phyloP scores from a whole-genome alignment of 2,329 filamentous ascomycete species.

The Fusarium protoensiforme region DNA sequence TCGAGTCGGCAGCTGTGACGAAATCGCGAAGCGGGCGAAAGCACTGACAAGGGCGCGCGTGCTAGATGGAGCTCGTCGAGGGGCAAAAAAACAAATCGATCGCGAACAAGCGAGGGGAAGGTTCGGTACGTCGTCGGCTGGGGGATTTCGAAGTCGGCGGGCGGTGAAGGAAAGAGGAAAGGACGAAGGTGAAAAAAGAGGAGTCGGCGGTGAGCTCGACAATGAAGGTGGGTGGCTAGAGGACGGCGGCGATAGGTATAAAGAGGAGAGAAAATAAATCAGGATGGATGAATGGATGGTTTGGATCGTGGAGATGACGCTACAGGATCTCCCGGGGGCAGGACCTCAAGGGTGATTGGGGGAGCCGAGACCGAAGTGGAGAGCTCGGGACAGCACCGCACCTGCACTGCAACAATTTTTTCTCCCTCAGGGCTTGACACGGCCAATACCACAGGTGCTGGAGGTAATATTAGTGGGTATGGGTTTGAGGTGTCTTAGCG shows the following conservation, averaged over 20 bases:
- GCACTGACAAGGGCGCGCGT: constrained; percentile 28
- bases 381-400: constrained; percentile 34
- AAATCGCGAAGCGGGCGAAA: constrained; percentile 20
- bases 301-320: constrained; percentile 47
- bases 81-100: constrained; percentile 13
- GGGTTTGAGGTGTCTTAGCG: constrained; percentile 8
- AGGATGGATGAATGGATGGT: constrained; percentile 27
- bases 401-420: constrained; percentile 33
- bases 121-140: constrained; percentile 16
- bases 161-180: constrained; percentile 1
- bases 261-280: constrained; percentile 23
- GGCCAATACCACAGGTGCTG: constrained; percentile 29
- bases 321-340: constrained; percentile 37
- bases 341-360: constrained; percentile 39
- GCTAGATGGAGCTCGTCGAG: constrained; percentile 10
- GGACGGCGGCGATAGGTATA: constrained; percentile 18
- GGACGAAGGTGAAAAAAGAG: neutral
- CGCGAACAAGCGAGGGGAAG: constrained; percentile 23
- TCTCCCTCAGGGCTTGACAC: constrained; percentile 35
- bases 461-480: constrained; percentile 34
- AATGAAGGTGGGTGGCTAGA: neutral
- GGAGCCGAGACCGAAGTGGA: constrained; percentile 31
- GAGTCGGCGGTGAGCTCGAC: neutral
- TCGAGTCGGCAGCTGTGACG: constrained; percentile 34
- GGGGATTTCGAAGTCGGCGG: constrained; percentile 15